These are phyloP conservation scores for Knoxdaviesia capensis DNA, from an alignment of 2,329 filamentous ascomycete species.

Conservation along the genomic window DNA sequence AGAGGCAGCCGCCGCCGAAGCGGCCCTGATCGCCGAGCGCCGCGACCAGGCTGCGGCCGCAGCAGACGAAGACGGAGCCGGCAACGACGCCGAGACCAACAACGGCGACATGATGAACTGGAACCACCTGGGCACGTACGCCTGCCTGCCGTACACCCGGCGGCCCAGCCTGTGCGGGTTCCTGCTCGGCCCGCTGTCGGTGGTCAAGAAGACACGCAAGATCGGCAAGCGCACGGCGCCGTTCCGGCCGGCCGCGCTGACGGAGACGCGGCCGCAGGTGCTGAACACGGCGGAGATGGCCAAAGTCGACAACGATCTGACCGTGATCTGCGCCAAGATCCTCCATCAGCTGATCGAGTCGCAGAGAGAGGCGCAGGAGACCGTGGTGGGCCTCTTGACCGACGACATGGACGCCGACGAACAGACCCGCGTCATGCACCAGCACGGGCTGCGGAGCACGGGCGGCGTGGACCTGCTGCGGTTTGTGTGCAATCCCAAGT, in stretches of 20 bases:
- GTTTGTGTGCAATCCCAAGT: constrained; percentile 75
- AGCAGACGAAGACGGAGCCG: constrained; percentile 20
- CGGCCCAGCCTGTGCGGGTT: constrained; percentile 68
- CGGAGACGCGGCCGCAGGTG: constrained; percentile 59
- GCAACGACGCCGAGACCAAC: constrained; percentile 42
- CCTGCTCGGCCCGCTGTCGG: constrained; percentile 69
- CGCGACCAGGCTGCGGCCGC: constrained; percentile 12
- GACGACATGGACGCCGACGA: constrained; percentile 26
- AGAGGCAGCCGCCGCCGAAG: constrained; percentile 9
- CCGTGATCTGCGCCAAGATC: constrained; percentile 59
- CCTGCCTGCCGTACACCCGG: constrained; percentile 50
- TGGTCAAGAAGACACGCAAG: constrained; percentile 66
- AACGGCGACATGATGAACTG: constrained; percentile 69
- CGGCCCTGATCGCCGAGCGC: constrained; percentile 10
- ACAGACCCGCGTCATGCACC: constrained; percentile 34
- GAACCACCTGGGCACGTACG: constrained; percentile 61
- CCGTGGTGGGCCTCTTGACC: constrained; percentile 20
- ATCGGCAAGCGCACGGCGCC: constrained; percentile 49
- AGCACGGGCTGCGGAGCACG: constrained; percentile 42
- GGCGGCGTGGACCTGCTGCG: constrained; percentile 63
- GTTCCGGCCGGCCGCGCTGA: constrained; percentile 46
- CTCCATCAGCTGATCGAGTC: constrained; percentile 34
- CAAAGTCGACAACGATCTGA: constrained; percentile 60
- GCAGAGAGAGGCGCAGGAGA: constrained; percentile 24
- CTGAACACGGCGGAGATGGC: constrained; percentile 55